Percentiles rank a stretch among this genome's conserved stretches.
Evolutionary conservation across 1,139 yeast genomes (phyloP).

Genomic region (Blastobotrys apis): DNA sequence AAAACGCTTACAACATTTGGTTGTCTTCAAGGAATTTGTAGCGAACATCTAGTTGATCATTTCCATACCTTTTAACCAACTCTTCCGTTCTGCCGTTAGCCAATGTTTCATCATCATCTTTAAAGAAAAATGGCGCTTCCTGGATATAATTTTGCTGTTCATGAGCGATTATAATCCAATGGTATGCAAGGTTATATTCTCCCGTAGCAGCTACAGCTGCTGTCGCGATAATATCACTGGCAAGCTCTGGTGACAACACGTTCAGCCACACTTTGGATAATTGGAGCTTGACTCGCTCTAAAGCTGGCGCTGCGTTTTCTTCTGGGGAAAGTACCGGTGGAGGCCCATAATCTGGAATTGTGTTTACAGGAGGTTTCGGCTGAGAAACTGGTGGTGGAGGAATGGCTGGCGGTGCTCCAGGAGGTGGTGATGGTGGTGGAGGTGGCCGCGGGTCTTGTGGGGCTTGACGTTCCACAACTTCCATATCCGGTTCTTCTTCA

Average conservation of each 20-base stretch:
- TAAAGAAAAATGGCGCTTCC: not conserved
- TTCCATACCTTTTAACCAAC: not conserved
- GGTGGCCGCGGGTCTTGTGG: too few species aligned
- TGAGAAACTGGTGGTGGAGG: too few species aligned
- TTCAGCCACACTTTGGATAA: not conserved
- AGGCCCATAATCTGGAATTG: constrained; percentile 1
- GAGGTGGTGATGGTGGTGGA: too few species aligned
- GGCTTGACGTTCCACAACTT: too few species aligned
- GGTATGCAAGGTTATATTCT: not conserved
- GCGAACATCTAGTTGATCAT: not conserved
- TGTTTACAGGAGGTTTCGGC: not conserved
- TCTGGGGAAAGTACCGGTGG: not conserved
- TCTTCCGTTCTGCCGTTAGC: not conserved
- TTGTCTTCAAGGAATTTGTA: not conserved
- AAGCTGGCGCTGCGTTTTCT: not conserved
- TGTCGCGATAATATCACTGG: not conserved
- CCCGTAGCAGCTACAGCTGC: not conserved
- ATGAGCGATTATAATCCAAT: not conserved
- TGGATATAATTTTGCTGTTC: not conserved
- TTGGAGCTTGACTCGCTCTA: not conserved
- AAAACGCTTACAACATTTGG: too few species aligned
- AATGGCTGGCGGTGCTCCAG: too few species aligned
- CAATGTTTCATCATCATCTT: constrained; percentile 1
- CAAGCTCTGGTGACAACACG: not conserved
- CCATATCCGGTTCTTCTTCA: too few species aligned